Base-by-base conservation (phyloP, 192 early-diverging fungal genomes). In the Phlyctochytrium bullatum region DNA sequence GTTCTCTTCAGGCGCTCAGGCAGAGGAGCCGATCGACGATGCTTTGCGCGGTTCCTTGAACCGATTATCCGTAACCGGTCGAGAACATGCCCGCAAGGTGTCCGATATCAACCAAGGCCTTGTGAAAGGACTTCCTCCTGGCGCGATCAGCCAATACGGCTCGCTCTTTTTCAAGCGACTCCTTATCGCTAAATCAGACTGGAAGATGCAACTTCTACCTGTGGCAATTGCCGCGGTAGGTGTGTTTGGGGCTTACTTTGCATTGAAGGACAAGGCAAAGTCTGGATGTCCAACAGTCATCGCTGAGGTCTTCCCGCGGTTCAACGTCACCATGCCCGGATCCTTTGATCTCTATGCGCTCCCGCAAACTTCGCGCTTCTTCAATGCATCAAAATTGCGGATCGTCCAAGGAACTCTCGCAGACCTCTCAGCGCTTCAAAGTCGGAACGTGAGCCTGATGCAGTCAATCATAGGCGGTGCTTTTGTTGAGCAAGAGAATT, bases 181-280 rank as follows among this genome's bases (percentile, higher is more conserved):
- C 34, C 40, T 70, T 3, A 64, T 68, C 23, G 65, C 34, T 17
- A 68, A 62, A n/a, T 69, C 59, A 3, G 71, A 78, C 36, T 28
- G 10, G 64, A 34, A 2, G 30, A 31, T 27, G 29, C 29, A 2
- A n/a, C 31, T 14, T 17, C 32, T 34, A 25, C 25, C 24, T 51
- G 24, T 17, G 16, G 23, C 3, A 16, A 27, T 61, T 20, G 52
- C 6, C 27, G 24, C 2, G 32, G 33, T 51, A 24, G 64, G 28
- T 51, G 64, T 2, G 50, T 50, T n/a, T 14, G 23, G 1, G 27
- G 47, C 23, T 51, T 12, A 20, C 10, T 14, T 47, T 47, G 40
- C 40, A 47, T 47, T 47, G 20, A 47, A 47, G 20, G 40, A 20
- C 6, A 47, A 47, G 40, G 40, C 6, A 6, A 20, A 6, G 40